A percentile compares a stretch with the other conserved stretches of the same genome.
Conservation (phyloP, 2,329 filamentous ascomycete genomes). For the Diaporthe ilicicola region DNA sequence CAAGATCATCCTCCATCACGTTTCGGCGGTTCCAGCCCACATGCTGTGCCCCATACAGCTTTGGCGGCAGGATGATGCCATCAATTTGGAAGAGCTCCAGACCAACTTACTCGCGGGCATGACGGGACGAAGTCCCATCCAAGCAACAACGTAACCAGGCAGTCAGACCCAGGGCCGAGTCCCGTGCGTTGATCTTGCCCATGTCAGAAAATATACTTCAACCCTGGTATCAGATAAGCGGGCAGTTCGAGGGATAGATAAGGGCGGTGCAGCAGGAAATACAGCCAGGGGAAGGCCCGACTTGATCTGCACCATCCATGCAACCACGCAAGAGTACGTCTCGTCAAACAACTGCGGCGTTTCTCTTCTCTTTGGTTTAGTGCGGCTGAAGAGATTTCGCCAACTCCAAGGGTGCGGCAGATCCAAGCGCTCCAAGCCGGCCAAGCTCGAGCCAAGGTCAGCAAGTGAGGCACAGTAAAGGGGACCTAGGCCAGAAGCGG, state of each 20-base stretch:
- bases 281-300: slow-evolving; percentile 23
- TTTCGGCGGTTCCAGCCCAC: slow-evolving; percentile 10
- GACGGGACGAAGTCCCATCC: slow-evolving; percentile 20
- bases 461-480: slow-evolving; percentile 15
- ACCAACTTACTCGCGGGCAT: slow-evolving; percentile 17
- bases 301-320: neutral
- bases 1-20: slow-evolving; percentile 11
- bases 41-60: neutral
- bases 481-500: slow-evolving; percentile 18
- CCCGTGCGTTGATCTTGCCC: slow-evolving; percentile 1
- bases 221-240: slow-evolving; percentile 12
- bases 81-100: neutral
- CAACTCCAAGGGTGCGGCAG: neutral
- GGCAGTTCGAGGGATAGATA: neutral
- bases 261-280: slow-evolving; percentile 12
- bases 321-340: neutral
- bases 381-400: slow-evolving; percentile 31
- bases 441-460: neutral
- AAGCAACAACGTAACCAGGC: neutral
- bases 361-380: slow-evolving; percentile 28
- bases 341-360: neutral
- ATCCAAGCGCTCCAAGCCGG: slow-evolving; percentile 9
- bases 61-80: slow-evolving; percentile 29
- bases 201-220: slow-evolving; percentile 7
- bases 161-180: neutral